These are phyloP conservation scores for Pseudohalonectria lignicola DNA, from an alignment of 2,329 filamentous ascomycete genomes.

Conservation along the genomic window DNA sequence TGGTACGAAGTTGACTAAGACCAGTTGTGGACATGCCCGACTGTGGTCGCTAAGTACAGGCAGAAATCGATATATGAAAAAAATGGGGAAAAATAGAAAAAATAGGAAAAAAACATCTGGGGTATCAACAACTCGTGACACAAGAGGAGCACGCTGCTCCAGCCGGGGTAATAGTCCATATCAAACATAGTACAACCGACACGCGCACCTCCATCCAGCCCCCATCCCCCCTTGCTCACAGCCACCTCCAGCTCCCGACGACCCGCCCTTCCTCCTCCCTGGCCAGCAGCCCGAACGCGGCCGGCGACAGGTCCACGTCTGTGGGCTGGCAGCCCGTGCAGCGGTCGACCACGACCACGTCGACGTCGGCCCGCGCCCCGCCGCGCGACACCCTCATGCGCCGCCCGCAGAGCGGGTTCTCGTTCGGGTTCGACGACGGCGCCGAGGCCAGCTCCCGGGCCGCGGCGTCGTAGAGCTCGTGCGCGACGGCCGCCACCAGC, in stretches of 20 bases:
- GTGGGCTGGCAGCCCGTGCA: constrained; percentile 38
- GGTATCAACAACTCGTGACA: neutral
- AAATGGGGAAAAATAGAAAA: neutral
- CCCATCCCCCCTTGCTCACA: no score
- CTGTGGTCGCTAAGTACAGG: no score
- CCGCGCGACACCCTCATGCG: constrained; percentile 47
- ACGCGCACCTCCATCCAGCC: no score
- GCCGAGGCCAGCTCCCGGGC: neutral
- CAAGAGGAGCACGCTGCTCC: no score
- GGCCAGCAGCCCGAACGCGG: constrained; percentile 34
- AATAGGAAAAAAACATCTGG: neutral
- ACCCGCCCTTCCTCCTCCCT: constrained; percentile 28
- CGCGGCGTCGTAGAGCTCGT: constrained; percentile 4
- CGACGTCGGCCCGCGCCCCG: constrained; percentile 25
- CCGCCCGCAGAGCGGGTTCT: constrained; percentile 33
- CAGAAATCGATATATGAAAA: neutral
- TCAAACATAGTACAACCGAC: neutral
- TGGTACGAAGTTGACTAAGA: no score
- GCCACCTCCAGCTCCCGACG: constrained; percentile 22
- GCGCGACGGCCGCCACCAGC: constrained; percentile 5
- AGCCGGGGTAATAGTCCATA: neutral
- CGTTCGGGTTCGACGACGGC: constrained; percentile 5
- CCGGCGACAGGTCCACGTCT: constrained; percentile 37
- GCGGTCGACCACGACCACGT: constrained; percentile 58
- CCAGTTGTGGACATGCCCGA: no score